These are phyloP conservation scores for Botryosphaeria dothidea DNA, from an alignment of 2,329 filamentous ascomycete genomes.

Conservation along the genomic window DNA sequence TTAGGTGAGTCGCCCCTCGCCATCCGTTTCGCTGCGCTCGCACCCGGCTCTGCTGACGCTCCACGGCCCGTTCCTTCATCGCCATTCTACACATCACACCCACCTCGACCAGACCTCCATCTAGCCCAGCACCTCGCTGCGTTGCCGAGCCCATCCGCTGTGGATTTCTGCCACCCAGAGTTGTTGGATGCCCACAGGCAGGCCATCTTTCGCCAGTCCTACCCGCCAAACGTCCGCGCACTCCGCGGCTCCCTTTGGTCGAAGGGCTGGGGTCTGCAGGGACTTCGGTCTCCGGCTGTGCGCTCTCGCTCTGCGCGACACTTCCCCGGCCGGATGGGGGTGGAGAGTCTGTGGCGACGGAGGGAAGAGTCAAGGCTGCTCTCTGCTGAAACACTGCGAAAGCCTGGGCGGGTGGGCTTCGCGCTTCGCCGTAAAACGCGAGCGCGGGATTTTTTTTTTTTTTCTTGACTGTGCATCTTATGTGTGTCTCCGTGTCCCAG, in stretches of 20 bases:
- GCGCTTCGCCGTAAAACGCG: neutral
- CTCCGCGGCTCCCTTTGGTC: neutral
- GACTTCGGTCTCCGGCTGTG: neutral
- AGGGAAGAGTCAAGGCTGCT: constrained; percentile 2
- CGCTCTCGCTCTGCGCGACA: neutral
- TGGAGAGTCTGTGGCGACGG: neutral
- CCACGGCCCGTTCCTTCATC: neutral
- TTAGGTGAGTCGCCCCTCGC: neutral
- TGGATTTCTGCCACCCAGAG: neutral
- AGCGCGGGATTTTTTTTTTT: neutral
- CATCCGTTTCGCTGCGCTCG: neutral
- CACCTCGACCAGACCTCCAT: neutral
- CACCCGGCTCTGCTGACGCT: neutral
- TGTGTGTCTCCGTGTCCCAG: neutral
- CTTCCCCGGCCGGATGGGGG: neutral
- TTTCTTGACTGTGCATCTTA: too few species aligned
- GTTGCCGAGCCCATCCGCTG: neutral
- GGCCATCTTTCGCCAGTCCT: neutral
- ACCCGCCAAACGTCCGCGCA: neutral
- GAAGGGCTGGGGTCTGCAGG: constrained; percentile 3
- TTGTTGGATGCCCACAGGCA: neutral
- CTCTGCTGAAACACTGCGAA: neutral
- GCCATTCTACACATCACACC: neutral
- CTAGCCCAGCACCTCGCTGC: neutral
- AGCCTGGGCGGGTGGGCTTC: constrained; percentile 9